These are phyloP conservation scores for Salvia hispanica DNA, from an alignment of 257 asterid genomes.

Conservation along the genomic window DNA sequence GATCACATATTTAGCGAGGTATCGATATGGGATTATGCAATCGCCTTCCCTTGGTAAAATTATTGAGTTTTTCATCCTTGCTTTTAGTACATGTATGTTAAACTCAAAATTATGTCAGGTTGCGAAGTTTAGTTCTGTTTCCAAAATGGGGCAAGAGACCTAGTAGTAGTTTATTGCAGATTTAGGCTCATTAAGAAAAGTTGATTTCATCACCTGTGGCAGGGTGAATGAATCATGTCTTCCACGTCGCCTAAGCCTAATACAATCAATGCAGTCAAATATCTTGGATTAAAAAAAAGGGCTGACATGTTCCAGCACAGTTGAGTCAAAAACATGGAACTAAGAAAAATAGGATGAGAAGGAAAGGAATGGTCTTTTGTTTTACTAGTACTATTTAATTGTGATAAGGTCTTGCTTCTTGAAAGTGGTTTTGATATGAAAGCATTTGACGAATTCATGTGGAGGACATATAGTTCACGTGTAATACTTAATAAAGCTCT, in stretches of 20 bases:
- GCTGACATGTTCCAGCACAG: constrained; percentile 23
- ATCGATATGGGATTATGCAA: background rate
- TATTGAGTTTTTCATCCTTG: background rate
- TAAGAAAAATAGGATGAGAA: background rate
- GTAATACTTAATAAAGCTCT: background rate
- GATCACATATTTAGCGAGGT: background rate
- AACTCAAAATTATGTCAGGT: background rate
- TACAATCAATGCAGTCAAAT: constrained; percentile 27
- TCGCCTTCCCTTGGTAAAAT: background rate
- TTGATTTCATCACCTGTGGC: background rate
- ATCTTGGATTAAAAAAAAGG: background rate
- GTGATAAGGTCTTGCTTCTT: background rate
- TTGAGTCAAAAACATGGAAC: constrained; percentile 25
- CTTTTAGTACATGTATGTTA: background rate
- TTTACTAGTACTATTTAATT: background rate
- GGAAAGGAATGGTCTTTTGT: background rate
- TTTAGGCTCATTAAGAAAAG: background rate
- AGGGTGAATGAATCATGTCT: background rate
- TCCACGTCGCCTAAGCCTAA: background rate
- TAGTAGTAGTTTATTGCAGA: background rate
- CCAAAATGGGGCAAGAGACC: background rate
- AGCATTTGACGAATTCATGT: constrained; percentile 26
- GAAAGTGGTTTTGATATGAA: constrained; percentile 17
- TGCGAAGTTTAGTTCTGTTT: background rate
- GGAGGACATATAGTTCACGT: constrained; percentile 13